phyloP scores from a whole-genome alignment of 331 rosid genomes.

The Stylosanthes scabra region DNA sequence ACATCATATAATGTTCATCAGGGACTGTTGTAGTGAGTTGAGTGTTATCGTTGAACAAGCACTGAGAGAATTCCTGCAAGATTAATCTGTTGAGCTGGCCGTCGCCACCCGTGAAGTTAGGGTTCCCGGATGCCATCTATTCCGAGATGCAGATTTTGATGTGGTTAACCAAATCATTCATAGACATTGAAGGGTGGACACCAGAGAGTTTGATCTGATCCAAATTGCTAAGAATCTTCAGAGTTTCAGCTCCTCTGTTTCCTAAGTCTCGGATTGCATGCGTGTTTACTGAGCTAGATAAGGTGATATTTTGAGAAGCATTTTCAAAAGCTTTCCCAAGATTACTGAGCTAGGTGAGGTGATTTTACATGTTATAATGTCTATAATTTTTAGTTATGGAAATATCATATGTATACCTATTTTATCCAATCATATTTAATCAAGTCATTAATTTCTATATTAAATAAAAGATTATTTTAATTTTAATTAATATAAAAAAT shows the following conservation, averaged over 20 bases:
- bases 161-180: constrained; percentile 71
- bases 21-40: constrained; percentile 46
- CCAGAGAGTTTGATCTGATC: constrained; percentile 74
- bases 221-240: constrained; percentile 54
- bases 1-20: constrained; percentile 70
- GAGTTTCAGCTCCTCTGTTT: constrained; percentile 46
- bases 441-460: no score
- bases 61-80: constrained; percentile 71
- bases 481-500: no score
- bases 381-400: no score
- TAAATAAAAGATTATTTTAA: no score
- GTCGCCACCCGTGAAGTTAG: constrained; percentile 43
- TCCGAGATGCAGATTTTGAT: constrained; percentile 68
- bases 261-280: constrained; percentile 43
- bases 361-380: no score
- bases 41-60: constrained; percentile 63
- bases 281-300: constrained; percentile 62
- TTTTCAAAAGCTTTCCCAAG: constrained; percentile 56
- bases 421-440: no score
- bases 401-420: no score
- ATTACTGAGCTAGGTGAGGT: no score
- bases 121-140: constrained; percentile 53
- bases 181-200: constrained; percentile 73
- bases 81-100: constrained; percentile 47
- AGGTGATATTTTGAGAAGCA: constrained; percentile 64